phyloP scores from a whole-genome alignment of 345 rosid species.

The Lenwebbia sp. region DNA sequence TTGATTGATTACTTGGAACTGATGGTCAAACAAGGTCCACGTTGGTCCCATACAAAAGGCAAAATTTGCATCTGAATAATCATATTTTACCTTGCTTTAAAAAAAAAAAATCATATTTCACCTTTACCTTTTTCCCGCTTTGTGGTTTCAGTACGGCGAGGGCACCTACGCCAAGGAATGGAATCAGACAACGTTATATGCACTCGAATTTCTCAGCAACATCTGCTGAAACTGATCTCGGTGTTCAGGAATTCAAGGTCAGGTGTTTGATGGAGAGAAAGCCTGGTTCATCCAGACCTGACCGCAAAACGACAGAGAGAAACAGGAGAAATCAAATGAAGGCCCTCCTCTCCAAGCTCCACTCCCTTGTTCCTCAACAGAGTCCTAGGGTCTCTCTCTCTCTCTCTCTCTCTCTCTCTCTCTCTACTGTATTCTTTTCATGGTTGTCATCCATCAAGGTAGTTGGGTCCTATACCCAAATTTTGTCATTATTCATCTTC shows the following conservation, averaged over 20 bases:
- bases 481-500: not conserved
- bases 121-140: not conserved
- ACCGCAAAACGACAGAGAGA: conserved; percentile 45
- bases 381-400: conserved; percentile 7
- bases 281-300: conserved; percentile 27
- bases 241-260: not conserved
- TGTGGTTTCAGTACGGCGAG: not conserved
- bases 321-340: conserved; percentile 64
- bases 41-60: not conserved
- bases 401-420: not conserved
- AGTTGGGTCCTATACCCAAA: not conserved
- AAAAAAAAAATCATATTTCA: not conserved
- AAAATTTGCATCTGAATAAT: not conserved
- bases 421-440: not conserved
- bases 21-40: not conserved
- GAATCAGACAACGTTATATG: not conserved
- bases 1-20: no score
- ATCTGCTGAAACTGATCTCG: not conserved
- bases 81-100: not conserved
- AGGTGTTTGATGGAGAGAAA: conserved; percentile 19
- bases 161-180: not conserved
- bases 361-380: conserved; percentile 35
- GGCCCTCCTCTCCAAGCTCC: conserved; percentile 33
- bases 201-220: not conserved
- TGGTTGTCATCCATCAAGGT: not conserved